Conservation (phyloP, 805 yeast species). For the Hemisphaericaspora nanyangensis region DNA sequence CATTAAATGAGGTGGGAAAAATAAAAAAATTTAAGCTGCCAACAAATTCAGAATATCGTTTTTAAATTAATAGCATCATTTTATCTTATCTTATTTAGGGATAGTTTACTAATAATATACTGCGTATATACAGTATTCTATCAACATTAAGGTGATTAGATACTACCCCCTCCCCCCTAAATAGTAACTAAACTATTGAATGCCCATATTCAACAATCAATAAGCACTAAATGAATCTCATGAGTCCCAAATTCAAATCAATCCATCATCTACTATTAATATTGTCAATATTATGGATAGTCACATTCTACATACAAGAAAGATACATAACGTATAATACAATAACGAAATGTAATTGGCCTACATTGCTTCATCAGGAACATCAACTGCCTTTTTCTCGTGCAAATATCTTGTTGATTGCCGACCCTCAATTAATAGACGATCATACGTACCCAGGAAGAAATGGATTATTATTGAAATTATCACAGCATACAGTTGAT, state of each 20-base stretch:
- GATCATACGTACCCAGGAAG: constrained; percentile 43
- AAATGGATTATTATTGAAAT: constrained; percentile 21
- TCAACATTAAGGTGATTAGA: too few species aligned
- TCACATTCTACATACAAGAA: constrained; percentile 30
- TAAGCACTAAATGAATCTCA: neutral
- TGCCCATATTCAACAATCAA: too few species aligned
- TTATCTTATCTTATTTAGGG: too few species aligned
- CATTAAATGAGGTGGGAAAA: too few species aligned
- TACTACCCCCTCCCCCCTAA: too few species aligned
- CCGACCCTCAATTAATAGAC: constrained; percentile 45
- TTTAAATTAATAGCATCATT: too few species aligned
- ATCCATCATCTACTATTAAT: constrained; percentile 23
- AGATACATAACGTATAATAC: constrained; percentile 22
- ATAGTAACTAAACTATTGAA: too few species aligned
- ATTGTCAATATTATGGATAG: constrained; percentile 24
- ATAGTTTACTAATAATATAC: too few species aligned
- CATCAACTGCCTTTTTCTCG: neutral
- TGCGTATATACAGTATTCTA: too few species aligned
- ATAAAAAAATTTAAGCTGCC: too few species aligned
- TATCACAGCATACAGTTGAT: constrained; percentile 42
- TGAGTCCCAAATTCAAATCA: constrained; percentile 23
- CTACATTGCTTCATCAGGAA: constrained; percentile 8
- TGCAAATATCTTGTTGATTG: constrained; percentile 29
- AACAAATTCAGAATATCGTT: too few species aligned
- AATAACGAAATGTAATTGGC: constrained; percentile 33